These are phyloP conservation scores for Maudiozyma pseudohumilis DNA, from an alignment of 805 yeast species.

Conservation along the genomic window DNA sequence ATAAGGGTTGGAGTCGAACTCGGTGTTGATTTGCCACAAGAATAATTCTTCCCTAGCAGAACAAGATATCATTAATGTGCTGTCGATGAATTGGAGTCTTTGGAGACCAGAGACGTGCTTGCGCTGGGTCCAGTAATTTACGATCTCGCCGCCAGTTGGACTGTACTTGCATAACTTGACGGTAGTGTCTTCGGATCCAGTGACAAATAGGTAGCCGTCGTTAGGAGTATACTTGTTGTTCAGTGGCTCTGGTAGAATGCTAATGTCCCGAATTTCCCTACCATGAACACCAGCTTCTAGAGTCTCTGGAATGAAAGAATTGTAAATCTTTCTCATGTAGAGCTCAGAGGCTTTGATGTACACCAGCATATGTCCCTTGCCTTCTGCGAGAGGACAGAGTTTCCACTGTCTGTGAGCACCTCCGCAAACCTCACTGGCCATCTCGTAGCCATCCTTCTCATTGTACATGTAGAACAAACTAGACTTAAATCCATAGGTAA, in stretches of 20 bases:
- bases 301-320: conserved; percentile 22
- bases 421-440: conserved; percentile 68
- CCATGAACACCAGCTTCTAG: conserved; percentile 74
- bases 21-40: conserved; percentile 55
- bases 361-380: conserved; percentile 35
- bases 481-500: conserved; percentile 76
- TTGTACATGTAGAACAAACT: conserved; percentile 73
- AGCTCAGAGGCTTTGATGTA: conserved; percentile 51
- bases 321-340: conserved; percentile 29
- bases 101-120: conserved; percentile 88
- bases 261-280: conserved; percentile 73
- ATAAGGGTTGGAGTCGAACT: conserved; percentile 32
- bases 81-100: conserved; percentile 50
- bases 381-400: conserved; percentile 26
- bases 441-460: conserved; percentile 64
- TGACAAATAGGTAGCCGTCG: conserved; percentile 39
- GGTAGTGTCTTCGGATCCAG: conserved; percentile 87
- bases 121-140: conserved; percentile 51
- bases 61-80: conserved; percentile 40
- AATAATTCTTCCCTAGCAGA: conserved; percentile 85
- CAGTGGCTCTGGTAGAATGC: conserved; percentile 34
- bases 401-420: conserved; percentile 88
- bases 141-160: conserved; percentile 33
- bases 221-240: conserved; percentile 15
- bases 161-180: conserved; percentile 43